These are phyloP conservation scores for Psilocybe sp. DNA, from an alignment of 768 basidiomycete genomes.

Conservation along the genomic window DNA sequence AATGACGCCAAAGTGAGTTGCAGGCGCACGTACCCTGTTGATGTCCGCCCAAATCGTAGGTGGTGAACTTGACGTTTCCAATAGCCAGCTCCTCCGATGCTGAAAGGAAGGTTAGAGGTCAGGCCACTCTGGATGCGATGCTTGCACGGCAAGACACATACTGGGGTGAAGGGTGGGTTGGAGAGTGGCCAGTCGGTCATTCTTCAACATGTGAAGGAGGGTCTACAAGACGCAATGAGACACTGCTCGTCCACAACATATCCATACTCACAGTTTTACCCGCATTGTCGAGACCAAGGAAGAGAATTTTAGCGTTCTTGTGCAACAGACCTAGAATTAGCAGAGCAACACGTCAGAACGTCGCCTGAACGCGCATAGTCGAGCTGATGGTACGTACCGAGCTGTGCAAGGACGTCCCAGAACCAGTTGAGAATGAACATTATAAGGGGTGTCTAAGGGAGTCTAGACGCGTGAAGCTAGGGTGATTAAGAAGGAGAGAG, in stretches of 20 bases:
- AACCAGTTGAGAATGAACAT: slow-evolving; percentile 96
- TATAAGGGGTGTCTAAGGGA: slow-evolving; percentile 15
- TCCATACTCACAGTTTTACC: slow-evolving; percentile 84
- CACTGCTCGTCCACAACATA: background rate
- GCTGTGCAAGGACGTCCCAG: slow-evolving; percentile 91
- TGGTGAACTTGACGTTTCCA: slow-evolving; percentile 98
- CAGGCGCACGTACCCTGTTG: slow-evolving; percentile 67
- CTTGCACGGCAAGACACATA: slow-evolving; percentile 35
- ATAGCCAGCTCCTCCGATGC: slow-evolving; percentile 99
- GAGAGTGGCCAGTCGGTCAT: slow-evolving; percentile 93
- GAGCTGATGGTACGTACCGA: slow-evolving; percentile 56
- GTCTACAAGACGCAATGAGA: slow-evolving; percentile 52
- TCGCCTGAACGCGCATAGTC: background rate
- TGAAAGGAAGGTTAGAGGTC: slow-evolving; percentile 27
- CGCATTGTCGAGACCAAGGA: slow-evolving; percentile 98
- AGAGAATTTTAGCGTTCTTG: slow-evolving; percentile 99
- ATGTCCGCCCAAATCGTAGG: slow-evolving; percentile 97
- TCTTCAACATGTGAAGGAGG: slow-evolving; percentile 98
- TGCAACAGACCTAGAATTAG: slow-evolving; percentile 69
- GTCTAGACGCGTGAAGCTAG: slow-evolving; percentile 6
- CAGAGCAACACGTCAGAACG: slow-evolving; percentile 11
- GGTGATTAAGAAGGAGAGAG: slow-evolving; percentile 7
- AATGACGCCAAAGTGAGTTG: background rate
- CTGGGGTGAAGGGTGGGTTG: slow-evolving; percentile 99
- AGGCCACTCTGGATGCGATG: slow-evolving; percentile 3